Evolutionary conservation across 1,284 basidiomycete species (phyloP).

Genomic region (Pseudozyma thailandica): DNA sequence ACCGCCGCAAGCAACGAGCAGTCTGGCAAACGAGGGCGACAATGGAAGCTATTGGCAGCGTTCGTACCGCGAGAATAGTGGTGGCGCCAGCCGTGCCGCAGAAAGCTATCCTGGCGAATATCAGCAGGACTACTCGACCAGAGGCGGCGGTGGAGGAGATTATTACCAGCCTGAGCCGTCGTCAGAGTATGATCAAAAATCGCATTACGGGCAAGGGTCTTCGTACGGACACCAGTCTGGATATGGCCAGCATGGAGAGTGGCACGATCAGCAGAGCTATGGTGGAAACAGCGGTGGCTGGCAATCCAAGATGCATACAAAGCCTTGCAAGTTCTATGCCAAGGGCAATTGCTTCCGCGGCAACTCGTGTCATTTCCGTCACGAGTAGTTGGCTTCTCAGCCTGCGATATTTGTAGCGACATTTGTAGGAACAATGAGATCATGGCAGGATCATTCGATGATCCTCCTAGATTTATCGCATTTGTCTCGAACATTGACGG

Average conservation of each 20-base stretch:
- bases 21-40: not conserved
- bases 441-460: too few species aligned
- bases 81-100: not conserved
- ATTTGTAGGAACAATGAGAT: not conserved
- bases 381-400: slow-evolving; percentile 6
- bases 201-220: not conserved
- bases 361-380: slow-evolving; percentile 24
- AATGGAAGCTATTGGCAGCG: slow-evolving; percentile 9
- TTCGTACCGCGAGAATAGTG: not conserved
- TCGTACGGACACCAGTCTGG: not conserved
- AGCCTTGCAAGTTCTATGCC: slow-evolving; percentile 39
- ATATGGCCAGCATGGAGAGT: not conserved
- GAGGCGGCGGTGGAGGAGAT: not conserved
- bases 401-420: not conserved
- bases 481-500: too few species aligned
- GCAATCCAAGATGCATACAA: slow-evolving; percentile 15
- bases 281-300: slow-evolving; percentile 6
- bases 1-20: not conserved
- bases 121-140: slow-evolving; percentile 17
- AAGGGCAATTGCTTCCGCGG: slow-evolving; percentile 28
- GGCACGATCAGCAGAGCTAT: not conserved
- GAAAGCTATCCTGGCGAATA: slow-evolving; percentile 43
- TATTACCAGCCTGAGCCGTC: not conserved
- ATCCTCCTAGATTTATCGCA: too few species aligned
- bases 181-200: not conserved